A percentile compares a stretch with the other conserved stretches of the same genome.
phyloP scores from a whole-genome alignment of 1,139 yeast genomes.

The Zygosaccharomyces sapae region DNA sequence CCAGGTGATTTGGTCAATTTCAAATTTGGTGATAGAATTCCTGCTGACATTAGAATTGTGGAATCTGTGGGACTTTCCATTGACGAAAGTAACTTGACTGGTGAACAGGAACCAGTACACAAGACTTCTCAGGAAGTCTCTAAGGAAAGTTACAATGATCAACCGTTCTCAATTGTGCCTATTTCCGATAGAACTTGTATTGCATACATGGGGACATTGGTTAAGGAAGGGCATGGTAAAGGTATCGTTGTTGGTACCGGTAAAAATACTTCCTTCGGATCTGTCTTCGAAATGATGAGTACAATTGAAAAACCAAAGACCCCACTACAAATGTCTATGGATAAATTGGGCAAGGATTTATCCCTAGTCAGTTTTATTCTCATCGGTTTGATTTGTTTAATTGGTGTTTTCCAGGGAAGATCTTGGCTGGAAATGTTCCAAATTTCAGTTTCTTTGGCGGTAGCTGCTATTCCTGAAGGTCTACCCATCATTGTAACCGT shows the following conservation, averaged over 20 bases:
- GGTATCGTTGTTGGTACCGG: slow-evolving; percentile 91
- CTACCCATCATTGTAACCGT: slow-evolving; percentile 94
- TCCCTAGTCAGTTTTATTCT: slow-evolving; percentile 75
- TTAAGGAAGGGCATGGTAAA: slow-evolving; percentile 85
- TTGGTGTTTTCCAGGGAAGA: slow-evolving; percentile 85
- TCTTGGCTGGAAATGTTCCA: slow-evolving; percentile 95
- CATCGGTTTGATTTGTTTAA: slow-evolving; percentile 77
- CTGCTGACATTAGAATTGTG: slow-evolving; percentile 81
- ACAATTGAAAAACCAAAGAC: slow-evolving; percentile 93
- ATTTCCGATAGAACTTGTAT: slow-evolving; percentile 65
- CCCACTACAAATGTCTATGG: slow-evolving; percentile 91
- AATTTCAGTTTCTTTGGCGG: slow-evolving; percentile 90
- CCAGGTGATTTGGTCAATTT: slow-evolving; percentile 92
- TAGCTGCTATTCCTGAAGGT: slow-evolving; percentile 97
- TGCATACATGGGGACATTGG: slow-evolving; percentile 94
- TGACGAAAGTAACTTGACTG: slow-evolving; percentile 89
- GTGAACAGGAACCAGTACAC: slow-evolving; percentile 80
- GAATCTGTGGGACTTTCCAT: slow-evolving; percentile 72
- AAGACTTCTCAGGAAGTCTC: slow-evolving; percentile 46
- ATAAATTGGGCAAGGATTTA: slow-evolving; percentile 81
- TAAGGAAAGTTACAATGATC: slow-evolving; percentile 26
- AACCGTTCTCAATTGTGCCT: slow-evolving; percentile 41
- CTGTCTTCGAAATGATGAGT: slow-evolving; percentile 86
- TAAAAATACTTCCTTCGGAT: slow-evolving; percentile 79
- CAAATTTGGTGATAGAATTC: slow-evolving; percentile 85